Base-by-base conservation (phyloP, 1,284 basidiomycete species). In the Ceratorhiza oryzae-sativae region DNA sequence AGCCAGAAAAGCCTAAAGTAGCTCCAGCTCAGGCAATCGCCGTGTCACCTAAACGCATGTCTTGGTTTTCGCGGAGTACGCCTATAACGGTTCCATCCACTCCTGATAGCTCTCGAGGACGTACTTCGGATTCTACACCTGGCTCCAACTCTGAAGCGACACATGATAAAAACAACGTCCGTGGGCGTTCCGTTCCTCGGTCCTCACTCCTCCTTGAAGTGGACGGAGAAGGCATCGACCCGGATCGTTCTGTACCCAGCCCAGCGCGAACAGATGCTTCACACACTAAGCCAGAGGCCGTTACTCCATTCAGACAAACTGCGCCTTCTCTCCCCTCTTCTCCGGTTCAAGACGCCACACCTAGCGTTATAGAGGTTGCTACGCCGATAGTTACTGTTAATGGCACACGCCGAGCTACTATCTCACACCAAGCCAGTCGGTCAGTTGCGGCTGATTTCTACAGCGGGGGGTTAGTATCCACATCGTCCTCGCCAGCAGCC, bases 61-160 rank as follows among this genome's bases (percentile, higher is more conserved):
- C 67, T 32, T 70, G 67, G 67, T 70, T 70, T n/a, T 59, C 67
- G 41, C 67, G 67, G n/a, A 70, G 51, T 25, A 42, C 55, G 1
- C 39, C 55, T 20, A 32, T 25, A 2, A 3, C 55, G 3, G 39
- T 42, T 15, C 49, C 67, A 9, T 58, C 65, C 15, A 70, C 36
- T 34, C n/a, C 15, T 9, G 67, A 70, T 4, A 48, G n/a, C 39
- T 23, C 53, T 10, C 39, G 67, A 23, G 67, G 67, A 36, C 55
- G 67, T n/a, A 59, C 53, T 25, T 18, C 27, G 1, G 30, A 23
- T 15, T 8, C 55, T 45, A 32, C 27, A 12, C n/a, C 51, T 9
- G 39, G 41, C 8, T 34, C 55, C 18, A 45, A 30, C 36, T 15
- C 23, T n/a, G 46, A n/a, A 30, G 20, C 49, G 0, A 55, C 36